phyloP scores from a whole-genome alignment of 139 green algal genomes.

The Chlorella sp. region DNA sequence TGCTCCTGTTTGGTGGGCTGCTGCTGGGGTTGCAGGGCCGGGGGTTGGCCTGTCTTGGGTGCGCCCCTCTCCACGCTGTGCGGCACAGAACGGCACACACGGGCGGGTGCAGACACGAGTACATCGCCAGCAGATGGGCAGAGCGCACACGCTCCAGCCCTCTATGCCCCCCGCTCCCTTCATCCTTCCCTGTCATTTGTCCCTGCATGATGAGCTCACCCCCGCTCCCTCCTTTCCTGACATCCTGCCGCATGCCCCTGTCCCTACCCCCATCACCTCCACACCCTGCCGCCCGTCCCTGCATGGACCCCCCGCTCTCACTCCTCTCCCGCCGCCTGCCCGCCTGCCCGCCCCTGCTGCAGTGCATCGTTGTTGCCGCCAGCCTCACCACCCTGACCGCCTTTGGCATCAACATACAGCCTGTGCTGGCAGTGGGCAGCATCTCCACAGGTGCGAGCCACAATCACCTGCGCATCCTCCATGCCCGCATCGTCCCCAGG shows the following conservation, averaged over 20 bases:
- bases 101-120: too few relatives aligned
- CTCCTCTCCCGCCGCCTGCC: too few relatives aligned
- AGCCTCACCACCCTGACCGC: conserved; percentile 7
- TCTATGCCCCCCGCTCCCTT: too few relatives aligned
- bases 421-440: conserved; percentile 25
- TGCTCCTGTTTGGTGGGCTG: background rate
- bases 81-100: too few relatives aligned
- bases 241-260: background rate
- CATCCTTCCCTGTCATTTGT: background rate
- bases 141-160: too few relatives aligned
- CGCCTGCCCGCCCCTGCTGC: background rate
- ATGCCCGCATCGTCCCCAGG: too few relatives aligned
- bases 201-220: too few relatives aligned
- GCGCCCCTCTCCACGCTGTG: background rate
- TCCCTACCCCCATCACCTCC: background rate
- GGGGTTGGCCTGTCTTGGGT: background rate
- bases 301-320: background rate
- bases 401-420: conserved; percentile 41
- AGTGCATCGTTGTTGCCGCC: conserved; percentile 16
- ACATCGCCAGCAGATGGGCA: too few relatives aligned
- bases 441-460: background rate
- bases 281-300: background rate
- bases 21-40: background rate
- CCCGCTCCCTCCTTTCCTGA: too few relatives aligned
- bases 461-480: too few relatives aligned